Percentiles rank a stretch among this genome's conserved stretches.
phyloP scores from a whole-genome alignment of 768 basidiomycete species.

The Agaricus sinodeliciosus region DNA sequence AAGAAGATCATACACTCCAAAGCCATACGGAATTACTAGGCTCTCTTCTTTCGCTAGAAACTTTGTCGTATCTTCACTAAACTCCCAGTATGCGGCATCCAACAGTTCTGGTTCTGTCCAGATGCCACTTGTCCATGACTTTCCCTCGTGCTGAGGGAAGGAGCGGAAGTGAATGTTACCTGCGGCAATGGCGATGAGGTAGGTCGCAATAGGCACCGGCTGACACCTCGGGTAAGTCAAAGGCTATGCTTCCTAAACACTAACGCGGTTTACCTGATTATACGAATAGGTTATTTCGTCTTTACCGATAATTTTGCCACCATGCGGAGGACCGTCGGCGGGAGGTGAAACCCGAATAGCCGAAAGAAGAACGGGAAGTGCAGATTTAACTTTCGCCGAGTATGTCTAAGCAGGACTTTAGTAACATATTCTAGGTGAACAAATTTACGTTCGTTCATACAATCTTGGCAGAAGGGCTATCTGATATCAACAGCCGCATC shows the following conservation, averaged over 20 bases:
- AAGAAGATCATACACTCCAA: slow-evolving; percentile 85
- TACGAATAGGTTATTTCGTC: slow-evolving; percentile 73
- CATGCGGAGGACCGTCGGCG: slow-evolving; percentile 60
- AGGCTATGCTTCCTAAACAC: neutral
- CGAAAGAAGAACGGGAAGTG: slow-evolving; percentile 84
- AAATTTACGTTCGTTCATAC: slow-evolving; percentile 29
- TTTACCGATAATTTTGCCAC: slow-evolving; percentile 66
- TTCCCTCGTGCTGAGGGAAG: slow-evolving; percentile 54
- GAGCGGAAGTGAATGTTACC: slow-evolving; percentile 74
- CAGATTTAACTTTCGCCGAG: slow-evolving; percentile 65
- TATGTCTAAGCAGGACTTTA: slow-evolving; percentile 53
- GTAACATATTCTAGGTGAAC: neutral
- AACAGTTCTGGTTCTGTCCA: slow-evolving; percentile 90
- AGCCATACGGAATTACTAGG: slow-evolving; percentile 68
- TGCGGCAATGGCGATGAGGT: slow-evolving; percentile 86
- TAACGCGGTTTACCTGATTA: slow-evolving; percentile 49
- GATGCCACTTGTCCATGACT: slow-evolving; percentile 75
- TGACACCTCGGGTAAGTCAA: slow-evolving; percentile 22
- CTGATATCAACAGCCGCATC: slow-evolving; percentile 26
- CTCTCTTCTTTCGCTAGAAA: slow-evolving; percentile 75
- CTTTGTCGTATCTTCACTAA: slow-evolving; percentile 75
- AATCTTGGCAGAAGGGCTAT: slow-evolving; percentile 84
- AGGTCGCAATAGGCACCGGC: slow-evolving; percentile 83
- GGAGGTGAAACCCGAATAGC: slow-evolving; percentile 77
- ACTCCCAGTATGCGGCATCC: slow-evolving; percentile 79